Base-by-base conservation (phyloP, 2,329 filamentous ascomycete species). In the Cladosporium cucumerinum region DNA sequence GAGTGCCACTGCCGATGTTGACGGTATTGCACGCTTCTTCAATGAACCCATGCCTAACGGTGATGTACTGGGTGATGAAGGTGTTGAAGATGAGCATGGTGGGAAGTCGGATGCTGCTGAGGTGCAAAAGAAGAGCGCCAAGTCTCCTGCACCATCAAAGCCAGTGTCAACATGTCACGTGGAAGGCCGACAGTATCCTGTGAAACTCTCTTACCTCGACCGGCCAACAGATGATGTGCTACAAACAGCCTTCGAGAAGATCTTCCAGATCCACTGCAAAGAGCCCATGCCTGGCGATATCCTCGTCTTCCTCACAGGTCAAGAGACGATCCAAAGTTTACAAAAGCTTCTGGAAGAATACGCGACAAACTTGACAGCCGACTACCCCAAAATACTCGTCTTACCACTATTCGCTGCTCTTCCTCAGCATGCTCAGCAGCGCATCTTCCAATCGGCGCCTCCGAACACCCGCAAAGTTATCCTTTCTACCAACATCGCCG, bases 401-500 rank as follows among this genome's bases (percentile, higher is more conserved):
- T 85, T 95, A 30, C 93, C 94, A 0, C 82, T 99, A 0, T 98
- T 96, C 72, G 95, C 95, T 1, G 93, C 96, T 39, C 84, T 99
- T 6, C 91, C 94, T 0, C 92, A 95, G 70, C 86, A 89, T 61
- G 90, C 90, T 0, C 95, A 99, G 72, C 91, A 96, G 69, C 86
- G 87, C 25, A 93, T 96, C 11, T 98, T 99, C 75, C 82, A 89
- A 63, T 90, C 91, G 0, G 85, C 90, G 25, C 86, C 87, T 0
- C 85, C 87, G 2, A 83, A 83, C n/a, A 96, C 92, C 0, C 86
- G 95, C 51, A 98, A 98, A 74, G 85, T 98, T 14, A 93, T 99
- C 0, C 81, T 99, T 0, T 89, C 93, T 0, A 99, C 95, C 16
- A 99, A 99, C 73, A 98, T 99, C 72, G 95, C 95, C n/a, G 95